Conservation (phyloP, 768 basidiomycete species). For the Mycena polygramma region DNA sequence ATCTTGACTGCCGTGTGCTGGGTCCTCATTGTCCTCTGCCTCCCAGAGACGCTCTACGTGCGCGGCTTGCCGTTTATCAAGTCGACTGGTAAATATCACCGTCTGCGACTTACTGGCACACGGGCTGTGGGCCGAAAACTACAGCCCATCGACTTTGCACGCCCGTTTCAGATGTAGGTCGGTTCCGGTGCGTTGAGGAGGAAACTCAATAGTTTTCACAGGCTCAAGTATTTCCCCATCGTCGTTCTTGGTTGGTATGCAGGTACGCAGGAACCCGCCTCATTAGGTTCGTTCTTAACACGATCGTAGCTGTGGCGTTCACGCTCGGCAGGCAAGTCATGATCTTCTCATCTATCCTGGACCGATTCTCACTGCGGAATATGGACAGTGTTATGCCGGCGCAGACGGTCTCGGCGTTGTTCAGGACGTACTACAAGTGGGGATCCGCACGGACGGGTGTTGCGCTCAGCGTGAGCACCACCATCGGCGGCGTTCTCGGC, state of each 20-base stretch:
- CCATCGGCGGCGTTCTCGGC: constrained; percentile 38
- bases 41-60: constrained; percentile 37
- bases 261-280: background rate
- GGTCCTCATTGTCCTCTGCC: constrained; percentile 30
- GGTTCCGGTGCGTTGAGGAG: background rate
- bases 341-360: background rate
- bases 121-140: constrained; percentile 12
- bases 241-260: constrained; percentile 31
- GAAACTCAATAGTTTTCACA: background rate
- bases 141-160: constrained; percentile 32
- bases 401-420: constrained; percentile 38
- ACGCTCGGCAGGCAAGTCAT: constrained; percentile 36
- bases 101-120: constrained; percentile 30
- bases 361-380: background rate
- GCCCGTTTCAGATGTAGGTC: constrained; percentile 36
- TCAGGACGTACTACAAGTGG: constrained; percentile 35
- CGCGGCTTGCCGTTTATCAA: constrained; percentile 11
- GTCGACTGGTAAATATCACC: constrained; percentile 26
- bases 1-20: constrained; percentile 33
- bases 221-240: constrained; percentile 35
- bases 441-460: constrained; percentile 37
- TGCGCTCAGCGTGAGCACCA: constrained; percentile 36
- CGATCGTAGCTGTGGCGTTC: constrained; percentile 31
- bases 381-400: constrained; percentile 36
- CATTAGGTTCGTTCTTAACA: background rate